Evolutionary conservation across 2,329 filamentous ascomycete genomes (phyloP).

Genomic region (Gnomoniopsis smithogilvyi): DNA sequence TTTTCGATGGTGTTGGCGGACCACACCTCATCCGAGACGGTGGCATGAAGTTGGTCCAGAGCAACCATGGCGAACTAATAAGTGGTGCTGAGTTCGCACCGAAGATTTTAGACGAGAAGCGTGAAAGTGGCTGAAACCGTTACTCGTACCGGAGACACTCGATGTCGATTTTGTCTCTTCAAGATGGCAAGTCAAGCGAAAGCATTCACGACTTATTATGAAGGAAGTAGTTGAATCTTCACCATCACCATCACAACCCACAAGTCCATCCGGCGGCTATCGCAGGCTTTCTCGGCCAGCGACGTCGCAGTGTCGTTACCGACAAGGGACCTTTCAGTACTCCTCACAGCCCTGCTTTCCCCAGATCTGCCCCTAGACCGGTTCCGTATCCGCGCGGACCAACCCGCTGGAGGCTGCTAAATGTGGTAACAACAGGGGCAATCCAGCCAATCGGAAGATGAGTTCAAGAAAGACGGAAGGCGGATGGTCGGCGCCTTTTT

Average conservation of each 20-base stretch:
- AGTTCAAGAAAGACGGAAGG: slow-evolving; percentile 5
- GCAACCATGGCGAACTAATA: not conserved
- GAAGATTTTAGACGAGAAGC: not conserved
- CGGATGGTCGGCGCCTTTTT: slow-evolving; percentile 9
- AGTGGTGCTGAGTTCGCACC: not conserved
- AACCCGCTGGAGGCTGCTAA: not conserved
- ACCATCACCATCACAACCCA: too few species aligned
- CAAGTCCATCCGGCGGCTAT: not conserved
- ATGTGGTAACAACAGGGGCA: not conserved
- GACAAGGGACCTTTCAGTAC: not conserved
- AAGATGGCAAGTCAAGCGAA: not conserved
- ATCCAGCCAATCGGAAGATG: slow-evolving; percentile 16
- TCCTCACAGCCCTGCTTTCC: not conserved
- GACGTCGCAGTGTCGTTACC: not conserved
- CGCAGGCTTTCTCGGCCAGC: not conserved
- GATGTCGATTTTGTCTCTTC: not conserved
- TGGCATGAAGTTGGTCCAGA: not conserved
- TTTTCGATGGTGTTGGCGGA: slow-evolving; percentile 27
- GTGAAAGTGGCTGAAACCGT: not conserved
- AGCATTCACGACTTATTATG: not conserved
- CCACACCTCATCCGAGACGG: slow-evolving; percentile 20
- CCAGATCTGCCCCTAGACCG: not conserved
- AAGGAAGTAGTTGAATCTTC: too few species aligned
- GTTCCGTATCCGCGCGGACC: slow-evolving; percentile 14
- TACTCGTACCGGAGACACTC: too few species aligned